Conservation (phyloP, 176 grass and related monocot species). For the Otatea glauca region DNA sequence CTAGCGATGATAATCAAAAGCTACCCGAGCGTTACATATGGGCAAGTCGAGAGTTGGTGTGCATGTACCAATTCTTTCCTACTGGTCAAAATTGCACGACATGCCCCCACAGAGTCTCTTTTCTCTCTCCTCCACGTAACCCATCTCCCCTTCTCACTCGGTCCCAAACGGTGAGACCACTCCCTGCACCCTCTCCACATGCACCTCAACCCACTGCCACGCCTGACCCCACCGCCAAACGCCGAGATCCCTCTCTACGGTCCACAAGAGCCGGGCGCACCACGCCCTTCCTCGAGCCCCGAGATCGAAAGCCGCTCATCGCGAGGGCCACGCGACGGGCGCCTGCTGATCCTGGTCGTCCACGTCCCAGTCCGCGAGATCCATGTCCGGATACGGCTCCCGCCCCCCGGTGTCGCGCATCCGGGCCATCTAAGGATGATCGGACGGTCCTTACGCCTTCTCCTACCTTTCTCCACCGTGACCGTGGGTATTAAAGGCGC, state of each 20-base stretch:
- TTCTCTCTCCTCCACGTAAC: conserved; percentile 55
- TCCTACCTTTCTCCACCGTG: background rate
- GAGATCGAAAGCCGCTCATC: conserved; percentile 36
- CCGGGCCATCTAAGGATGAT: conserved; percentile 11
- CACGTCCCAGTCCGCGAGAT: conserved; percentile 42
- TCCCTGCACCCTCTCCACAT: background rate
- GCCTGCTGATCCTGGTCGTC: conserved; percentile 40
- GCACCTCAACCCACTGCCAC: accelerated
- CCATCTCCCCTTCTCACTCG: background rate
- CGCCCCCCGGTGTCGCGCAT: conserved; percentile 40
- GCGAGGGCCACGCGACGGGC: conserved; percentile 32
- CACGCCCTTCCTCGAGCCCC: conserved; percentile 31
- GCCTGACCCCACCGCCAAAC: background rate
- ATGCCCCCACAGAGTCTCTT: conserved; percentile 18
- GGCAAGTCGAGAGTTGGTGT: conserved; percentile 14
- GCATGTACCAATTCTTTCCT: conserved; percentile 38
- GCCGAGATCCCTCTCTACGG: background rate
- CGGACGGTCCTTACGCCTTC: background rate
- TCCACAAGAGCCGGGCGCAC: conserved; percentile 37
- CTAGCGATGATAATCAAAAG: background rate
- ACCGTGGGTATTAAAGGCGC: conserved; percentile 43
- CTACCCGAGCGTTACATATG: background rate
- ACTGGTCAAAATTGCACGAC: conserved; percentile 36
- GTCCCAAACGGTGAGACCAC: background rate
- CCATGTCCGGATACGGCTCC: conserved; percentile 45